These are phyloP conservation scores for Candida patagonica DNA, from an alignment of 805 yeast species.

Conservation along the genomic window DNA sequence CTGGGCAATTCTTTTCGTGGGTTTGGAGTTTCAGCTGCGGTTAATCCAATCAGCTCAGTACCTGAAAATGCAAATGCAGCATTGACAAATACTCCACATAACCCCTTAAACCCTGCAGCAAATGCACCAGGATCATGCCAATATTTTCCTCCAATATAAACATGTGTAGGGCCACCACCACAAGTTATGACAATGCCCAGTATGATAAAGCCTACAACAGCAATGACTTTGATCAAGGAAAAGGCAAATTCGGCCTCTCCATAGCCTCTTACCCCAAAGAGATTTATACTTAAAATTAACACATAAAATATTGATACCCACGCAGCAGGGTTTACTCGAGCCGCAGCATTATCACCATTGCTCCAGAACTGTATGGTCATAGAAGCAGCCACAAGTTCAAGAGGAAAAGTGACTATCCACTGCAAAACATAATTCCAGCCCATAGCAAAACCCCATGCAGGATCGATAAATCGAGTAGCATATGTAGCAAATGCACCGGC, in stretches of 20 bases:
- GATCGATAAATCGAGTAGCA: slow-evolving; percentile 54
- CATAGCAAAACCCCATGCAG: slow-evolving; percentile 61
- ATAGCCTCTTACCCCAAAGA: slow-evolving; percentile 51
- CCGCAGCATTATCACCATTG: slow-evolving; percentile 51
- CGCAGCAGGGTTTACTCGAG: slow-evolving; percentile 47
- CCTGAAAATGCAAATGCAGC: slow-evolving; percentile 71
- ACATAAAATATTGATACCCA: slow-evolving; percentile 51
- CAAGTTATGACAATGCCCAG: slow-evolving; percentile 40
- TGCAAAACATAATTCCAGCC: slow-evolving; percentile 65
- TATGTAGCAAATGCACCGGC: slow-evolving; percentile 54
- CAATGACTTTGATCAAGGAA: slow-evolving; percentile 47
- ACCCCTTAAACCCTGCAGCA: slow-evolving; percentile 58
- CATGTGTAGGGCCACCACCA: slow-evolving; percentile 53
- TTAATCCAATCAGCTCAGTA: slow-evolving; percentile 58
- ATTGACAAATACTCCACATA: slow-evolving; percentile 56
- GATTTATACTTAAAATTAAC: slow-evolving; percentile 39
- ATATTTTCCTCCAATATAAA: slow-evolving; percentile 44
- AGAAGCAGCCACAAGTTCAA: slow-evolving; percentile 58
- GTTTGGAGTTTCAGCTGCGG: slow-evolving; percentile 62
- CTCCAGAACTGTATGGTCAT: slow-evolving; percentile 53
- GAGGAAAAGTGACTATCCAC: slow-evolving; percentile 55
- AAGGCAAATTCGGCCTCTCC: slow-evolving; percentile 66
- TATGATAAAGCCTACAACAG: slow-evolving; percentile 55
- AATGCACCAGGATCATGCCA: slow-evolving; percentile 67
- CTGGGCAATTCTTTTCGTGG: slow-evolving; percentile 58